A percentile compares a stretch with the other conserved stretches of the same genome.
phyloP scores from a whole-genome alignment of 257 asterid genomes.

The Cordia subcordata region DNA sequence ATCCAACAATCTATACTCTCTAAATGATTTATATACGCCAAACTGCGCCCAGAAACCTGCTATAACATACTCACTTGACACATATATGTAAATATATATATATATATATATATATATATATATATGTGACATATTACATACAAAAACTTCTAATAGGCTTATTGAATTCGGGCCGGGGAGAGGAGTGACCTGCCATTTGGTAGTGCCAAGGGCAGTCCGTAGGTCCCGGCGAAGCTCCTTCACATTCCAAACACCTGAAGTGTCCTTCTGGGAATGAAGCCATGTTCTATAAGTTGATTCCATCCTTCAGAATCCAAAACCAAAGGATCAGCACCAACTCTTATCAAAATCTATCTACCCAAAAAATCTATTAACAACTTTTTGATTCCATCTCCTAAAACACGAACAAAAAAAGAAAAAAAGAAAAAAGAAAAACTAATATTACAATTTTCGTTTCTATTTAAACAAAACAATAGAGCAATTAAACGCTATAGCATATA shows the following conservation, averaged over 20 bases:
- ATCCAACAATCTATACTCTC: constrained; percentile 11
- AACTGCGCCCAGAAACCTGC: not conserved
- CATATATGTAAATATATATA: too few relatives aligned
- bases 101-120: too few relatives aligned
- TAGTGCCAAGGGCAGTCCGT: constrained; percentile 72
- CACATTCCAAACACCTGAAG: constrained; percentile 53
- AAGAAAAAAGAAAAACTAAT: not conserved
- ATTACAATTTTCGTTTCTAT: too few relatives aligned
- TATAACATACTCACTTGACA: not conserved
- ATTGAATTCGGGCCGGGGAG: too few relatives aligned
- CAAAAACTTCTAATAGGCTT: too few relatives aligned
- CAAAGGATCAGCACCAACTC: not conserved
- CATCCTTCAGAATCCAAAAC: constrained; percentile 52
- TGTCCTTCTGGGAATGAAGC: constrained; percentile 67
- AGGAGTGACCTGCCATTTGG: constrained; percentile 83
- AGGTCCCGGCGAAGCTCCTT: constrained; percentile 81
- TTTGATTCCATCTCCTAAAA: not conserved
- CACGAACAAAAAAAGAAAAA: too few relatives aligned
- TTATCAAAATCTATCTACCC: not conserved
- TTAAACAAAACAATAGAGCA: not conserved
- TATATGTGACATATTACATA: too few relatives aligned
- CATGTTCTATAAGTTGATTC: constrained; percentile 90
- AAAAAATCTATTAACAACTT: not conserved
- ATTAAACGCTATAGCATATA: not conserved
- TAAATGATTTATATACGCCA: not conserved